Conservation (phyloP, 495 filamentous ascomycete genomes). For the Penicillium chermesinum region DNA sequence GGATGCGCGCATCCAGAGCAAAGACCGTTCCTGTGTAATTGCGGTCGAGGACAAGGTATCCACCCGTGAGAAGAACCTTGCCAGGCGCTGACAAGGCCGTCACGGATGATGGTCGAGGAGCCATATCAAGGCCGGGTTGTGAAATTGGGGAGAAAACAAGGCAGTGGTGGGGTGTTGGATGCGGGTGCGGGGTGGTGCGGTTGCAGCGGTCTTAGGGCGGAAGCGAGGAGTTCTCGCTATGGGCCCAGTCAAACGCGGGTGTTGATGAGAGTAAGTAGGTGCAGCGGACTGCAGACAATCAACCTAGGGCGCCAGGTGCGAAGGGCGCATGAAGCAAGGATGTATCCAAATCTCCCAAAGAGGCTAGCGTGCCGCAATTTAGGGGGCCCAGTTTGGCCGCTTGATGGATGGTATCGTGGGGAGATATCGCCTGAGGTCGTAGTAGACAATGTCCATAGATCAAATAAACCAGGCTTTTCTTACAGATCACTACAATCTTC, state of each 20-base stretch:
- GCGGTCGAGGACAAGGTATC: constrained; percentile 90
- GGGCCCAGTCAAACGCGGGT: neutral
- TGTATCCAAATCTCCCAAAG: constrained; percentile 26
- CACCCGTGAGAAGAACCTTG: constrained; percentile 91
- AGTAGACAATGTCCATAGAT: too few species aligned
- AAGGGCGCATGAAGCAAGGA: constrained; percentile 1
- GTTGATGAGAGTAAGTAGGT: neutral
- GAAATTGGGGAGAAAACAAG: constrained; percentile 12
- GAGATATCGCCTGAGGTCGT: neutral
- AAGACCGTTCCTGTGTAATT: constrained; percentile 86
- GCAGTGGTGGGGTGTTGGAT: constrained; percentile 6
- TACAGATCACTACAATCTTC: too few species aligned
- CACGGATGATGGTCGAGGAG: constrained; percentile 17
- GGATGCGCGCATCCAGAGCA: constrained; percentile 89
- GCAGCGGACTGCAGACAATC: too few species aligned
- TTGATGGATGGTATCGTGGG: too few species aligned
- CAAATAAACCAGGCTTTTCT: neutral
- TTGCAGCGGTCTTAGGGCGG: neutral
- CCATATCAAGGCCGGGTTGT: constrained; percentile 9
- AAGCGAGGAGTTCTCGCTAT: neutral
- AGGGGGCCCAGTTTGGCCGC: too few species aligned
- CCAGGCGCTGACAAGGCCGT: constrained; percentile 85
- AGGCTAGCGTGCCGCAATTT: constrained; percentile 11
- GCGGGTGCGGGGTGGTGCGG: constrained; percentile 4
- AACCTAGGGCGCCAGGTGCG: too few species aligned